Base-by-base conservation (phyloP, 805 yeast genomes). In the Huiozyma sinensis region DNA sequence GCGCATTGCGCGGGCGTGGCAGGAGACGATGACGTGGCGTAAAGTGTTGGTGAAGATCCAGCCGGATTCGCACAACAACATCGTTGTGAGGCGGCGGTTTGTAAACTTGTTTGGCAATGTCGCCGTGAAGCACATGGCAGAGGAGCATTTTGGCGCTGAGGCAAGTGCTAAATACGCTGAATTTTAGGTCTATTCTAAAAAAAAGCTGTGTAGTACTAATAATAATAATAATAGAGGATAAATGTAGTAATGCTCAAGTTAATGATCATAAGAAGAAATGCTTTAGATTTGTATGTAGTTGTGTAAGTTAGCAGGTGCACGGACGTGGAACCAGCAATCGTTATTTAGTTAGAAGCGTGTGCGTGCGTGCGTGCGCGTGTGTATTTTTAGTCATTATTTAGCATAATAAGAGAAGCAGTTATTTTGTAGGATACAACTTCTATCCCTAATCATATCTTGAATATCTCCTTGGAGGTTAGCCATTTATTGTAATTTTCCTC, bases 11-110 rank as follows among this genome's bases (percentile, higher is more conserved):
- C 65, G 95, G 35, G 76, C 78, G 41, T 90, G 95, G 81, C 97
- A 89, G 57, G 71, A 74, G 45, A 77, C 75, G 10, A 77, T 85
- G 83, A 62, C 74, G 11, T 89, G 97, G 97, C 67, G 96, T 35
- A 89, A 89, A 62, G 95, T 90, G 1, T 64, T 90, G 24, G 95
- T 88, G 1, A 75, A 76, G 40, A 66, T 89, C 50, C 75, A 78
- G 50, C 95, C 96, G 0, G 97, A 89, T 60, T 95, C 97, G 0
- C 97, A 89, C 58, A 89, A 89, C 57, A 89, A 88, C 56, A 87
- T 90, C 34, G 71, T 84, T 27, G 97, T 89, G 1, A 69, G 97
- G 49, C 71, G 97, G 52, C 66, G 83, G 47, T 90, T 84, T 68
- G 45, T 48, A 4, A 90, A 90, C 64, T 92, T 96, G 0, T 89